These are phyloP conservation scores for Trichoderma harzianum DNA, from an alignment of 2,329 filamentous ascomycete species.

Conservation along the genomic window DNA sequence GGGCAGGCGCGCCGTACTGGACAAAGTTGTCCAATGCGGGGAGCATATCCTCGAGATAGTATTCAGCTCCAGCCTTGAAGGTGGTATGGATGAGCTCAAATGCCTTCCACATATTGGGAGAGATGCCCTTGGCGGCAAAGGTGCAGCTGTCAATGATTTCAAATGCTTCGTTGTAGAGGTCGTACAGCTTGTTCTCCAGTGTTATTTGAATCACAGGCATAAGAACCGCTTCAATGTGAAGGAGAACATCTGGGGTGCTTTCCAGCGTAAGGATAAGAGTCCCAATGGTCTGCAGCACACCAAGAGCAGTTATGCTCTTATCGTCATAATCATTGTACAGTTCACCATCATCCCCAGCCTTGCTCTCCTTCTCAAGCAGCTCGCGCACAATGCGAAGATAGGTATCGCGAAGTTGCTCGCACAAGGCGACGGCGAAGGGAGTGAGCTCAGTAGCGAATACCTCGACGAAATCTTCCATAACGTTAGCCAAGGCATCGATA, in stretches of 20 bases:
- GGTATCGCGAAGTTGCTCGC: conserved; percentile 92
- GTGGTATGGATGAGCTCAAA: conserved; percentile 96
- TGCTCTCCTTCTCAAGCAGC: conserved; percentile 81
- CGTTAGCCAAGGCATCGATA: conserved; percentile 93
- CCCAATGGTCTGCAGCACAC: conserved; percentile 94
- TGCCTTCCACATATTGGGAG: conserved; percentile 95
- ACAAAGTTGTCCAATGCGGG: conserved; percentile 98
- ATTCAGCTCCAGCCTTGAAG: conserved; percentile 94
- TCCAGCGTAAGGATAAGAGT: conserved; percentile 95
- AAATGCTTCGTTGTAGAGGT: conserved; percentile 93
- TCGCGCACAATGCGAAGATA: conserved; percentile 92
- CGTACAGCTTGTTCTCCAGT: conserved; percentile 92
- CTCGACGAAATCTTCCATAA: conserved; percentile 99
- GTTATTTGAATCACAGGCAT: conserved; percentile 98
- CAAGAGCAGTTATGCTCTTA: conserved; percentile 96
- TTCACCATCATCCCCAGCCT: conserved; percentile 71
- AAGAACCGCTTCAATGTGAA: conserved; percentile 90
- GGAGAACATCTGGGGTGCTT: conserved; percentile 90
- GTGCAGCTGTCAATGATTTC: conserved; percentile 99
- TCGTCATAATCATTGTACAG: conserved; percentile 92
- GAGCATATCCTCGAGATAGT: conserved; percentile 98
- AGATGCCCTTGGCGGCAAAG: conserved; percentile 93
- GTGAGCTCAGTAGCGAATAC: conserved; percentile 97
- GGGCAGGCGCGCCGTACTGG: conserved; percentile 77
- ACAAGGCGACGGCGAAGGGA: conserved; percentile 92